These are phyloP conservation scores for Boletales sp. DNA, from an alignment of 768 basidiomycete genomes.

Conservation along the genomic window DNA sequence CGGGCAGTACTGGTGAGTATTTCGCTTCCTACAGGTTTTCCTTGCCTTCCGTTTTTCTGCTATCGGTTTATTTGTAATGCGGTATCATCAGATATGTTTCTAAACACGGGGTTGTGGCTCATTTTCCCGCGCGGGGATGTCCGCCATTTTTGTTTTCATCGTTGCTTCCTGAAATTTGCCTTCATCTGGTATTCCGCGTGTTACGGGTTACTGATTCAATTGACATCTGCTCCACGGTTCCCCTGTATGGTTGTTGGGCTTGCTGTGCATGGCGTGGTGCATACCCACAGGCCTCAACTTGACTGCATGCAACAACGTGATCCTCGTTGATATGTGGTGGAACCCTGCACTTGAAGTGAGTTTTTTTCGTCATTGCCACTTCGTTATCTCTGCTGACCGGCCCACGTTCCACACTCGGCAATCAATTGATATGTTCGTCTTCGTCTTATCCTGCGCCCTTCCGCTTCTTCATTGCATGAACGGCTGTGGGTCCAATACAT, in stretches of 20 bases:
- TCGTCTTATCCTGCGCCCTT: background rate
- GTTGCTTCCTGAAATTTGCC: background rate
- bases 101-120: background rate
- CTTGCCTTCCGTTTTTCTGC: background rate
- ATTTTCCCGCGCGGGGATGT: too few species aligned
- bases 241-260: constrained; percentile 2
- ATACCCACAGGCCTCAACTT: constrained; percentile 71
- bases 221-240: background rate
- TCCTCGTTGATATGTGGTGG: constrained; percentile 95
- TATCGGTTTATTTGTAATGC: background rate
- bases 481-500: background rate
- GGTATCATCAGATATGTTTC: background rate
- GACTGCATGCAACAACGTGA: constrained; percentile 91
- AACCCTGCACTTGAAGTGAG: constrained; percentile 80
- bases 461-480: background rate
- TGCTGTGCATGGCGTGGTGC: constrained; percentile 1
- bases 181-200: background rate
- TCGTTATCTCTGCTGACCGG: constrained; percentile 7
- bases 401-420: background rate
- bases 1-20: constrained; percentile 80
- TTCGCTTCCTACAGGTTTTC: background rate
- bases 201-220: constrained; percentile 12
- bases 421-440: background rate
- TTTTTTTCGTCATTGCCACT: constrained; percentile 8
- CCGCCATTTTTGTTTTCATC: too few species aligned